A percentile compares a stretch with the other conserved stretches of the same genome.
phyloP scores from a whole-genome alignment of 1,284 basidiomycete genomes.

The Boletellus deceptivus region DNA sequence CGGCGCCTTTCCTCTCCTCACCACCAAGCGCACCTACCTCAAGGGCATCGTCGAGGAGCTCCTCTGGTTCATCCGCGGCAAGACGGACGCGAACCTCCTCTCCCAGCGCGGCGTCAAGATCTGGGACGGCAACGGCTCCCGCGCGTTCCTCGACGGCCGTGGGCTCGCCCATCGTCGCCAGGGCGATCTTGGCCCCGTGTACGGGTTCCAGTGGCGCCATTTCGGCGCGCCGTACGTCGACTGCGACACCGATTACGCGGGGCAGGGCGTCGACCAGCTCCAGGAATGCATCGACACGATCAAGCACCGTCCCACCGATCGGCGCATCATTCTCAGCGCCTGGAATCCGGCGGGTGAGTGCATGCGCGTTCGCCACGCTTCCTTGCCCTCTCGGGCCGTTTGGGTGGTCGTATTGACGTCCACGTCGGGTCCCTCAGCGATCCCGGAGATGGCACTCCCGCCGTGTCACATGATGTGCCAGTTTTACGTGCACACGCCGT shows the following conservation, averaged over 20 bases:
- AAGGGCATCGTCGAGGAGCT: constrained; percentile 94
- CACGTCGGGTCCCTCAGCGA: constrained; percentile 53
- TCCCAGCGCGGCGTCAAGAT: constrained; percentile 89
- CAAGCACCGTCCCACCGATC: constrained; percentile 89
- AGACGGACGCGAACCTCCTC: constrained; percentile 80
- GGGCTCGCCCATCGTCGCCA: constrained; percentile 83
- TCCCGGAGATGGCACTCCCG: constrained; percentile 92
- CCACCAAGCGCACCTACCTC: constrained; percentile 93
- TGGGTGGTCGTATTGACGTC: background rate
- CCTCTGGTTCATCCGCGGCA: constrained; percentile 91
- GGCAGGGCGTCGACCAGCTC: constrained; percentile 93
- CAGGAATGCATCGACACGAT: constrained; percentile 89
- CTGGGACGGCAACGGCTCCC: constrained; percentile 96
- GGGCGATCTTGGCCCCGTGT: constrained; percentile 95
- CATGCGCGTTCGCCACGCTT: background rate
- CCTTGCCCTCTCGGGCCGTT: background rate
- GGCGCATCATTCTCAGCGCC: constrained; percentile 93
- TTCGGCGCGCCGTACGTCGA: constrained; percentile 91
- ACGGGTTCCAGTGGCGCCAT: constrained; percentile 99
- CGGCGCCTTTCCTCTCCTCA: constrained; percentile 81
- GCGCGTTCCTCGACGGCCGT: constrained; percentile 81
- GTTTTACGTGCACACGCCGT: constrained; percentile 91
- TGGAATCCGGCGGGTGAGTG: constrained; percentile 93
- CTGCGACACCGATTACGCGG: constrained; percentile 80
- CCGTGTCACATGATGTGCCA: constrained; percentile 99